Conservation (phyloP, 768 basidiomycete genomes). For the Hericium erinaceus region DNA sequence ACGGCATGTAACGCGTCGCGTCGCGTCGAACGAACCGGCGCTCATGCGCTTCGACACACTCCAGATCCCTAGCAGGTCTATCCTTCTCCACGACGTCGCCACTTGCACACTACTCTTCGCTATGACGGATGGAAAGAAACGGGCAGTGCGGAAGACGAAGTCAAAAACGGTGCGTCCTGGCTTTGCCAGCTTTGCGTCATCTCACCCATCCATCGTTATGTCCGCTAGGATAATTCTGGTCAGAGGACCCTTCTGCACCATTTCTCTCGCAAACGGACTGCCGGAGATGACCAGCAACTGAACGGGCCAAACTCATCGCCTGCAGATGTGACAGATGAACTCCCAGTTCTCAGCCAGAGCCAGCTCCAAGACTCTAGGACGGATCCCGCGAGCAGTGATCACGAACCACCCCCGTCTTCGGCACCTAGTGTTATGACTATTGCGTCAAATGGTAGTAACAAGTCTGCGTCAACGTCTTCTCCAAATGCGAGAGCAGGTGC, state of each 20-base stretch:
- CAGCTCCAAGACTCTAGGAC: no score
- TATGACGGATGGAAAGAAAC: background rate
- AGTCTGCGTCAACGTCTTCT: no score
- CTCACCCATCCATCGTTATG: background rate
- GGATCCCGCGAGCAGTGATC: no score
- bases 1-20: background rate
- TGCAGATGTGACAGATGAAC: no score
- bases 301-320: no score
- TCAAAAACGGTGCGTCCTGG: background rate
- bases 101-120: background rate
- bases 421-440: no score
- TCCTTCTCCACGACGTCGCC: background rate
- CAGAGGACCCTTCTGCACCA: slow-evolving; percentile 1
- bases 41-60: background rate
- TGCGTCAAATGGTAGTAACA: no score
- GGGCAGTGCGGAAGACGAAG: background rate
- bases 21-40: background rate
- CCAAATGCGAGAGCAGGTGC: no score
- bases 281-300: background rate
- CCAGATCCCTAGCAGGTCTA: background rate
- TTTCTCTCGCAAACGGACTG: background rate
- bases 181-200: background rate
- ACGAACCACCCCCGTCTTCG: no score
- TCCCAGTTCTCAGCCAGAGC: no score
- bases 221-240: background rate